These are phyloP conservation scores for Trichosporon sp. DNA, from an alignment of 1,284 basidiomycete species.

Conservation along the genomic window DNA sequence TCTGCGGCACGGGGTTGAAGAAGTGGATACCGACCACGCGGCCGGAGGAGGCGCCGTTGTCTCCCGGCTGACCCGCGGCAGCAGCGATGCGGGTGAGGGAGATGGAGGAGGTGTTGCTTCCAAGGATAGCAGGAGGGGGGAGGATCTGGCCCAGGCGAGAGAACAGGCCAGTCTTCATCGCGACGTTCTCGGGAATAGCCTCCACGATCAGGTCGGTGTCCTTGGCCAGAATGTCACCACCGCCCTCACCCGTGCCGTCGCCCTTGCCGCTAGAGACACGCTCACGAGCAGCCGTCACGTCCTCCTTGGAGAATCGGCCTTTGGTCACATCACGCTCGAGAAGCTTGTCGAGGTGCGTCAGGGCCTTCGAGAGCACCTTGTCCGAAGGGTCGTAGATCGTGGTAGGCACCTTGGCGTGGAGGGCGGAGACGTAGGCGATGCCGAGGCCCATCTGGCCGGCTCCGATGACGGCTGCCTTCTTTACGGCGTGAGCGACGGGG, in stretches of 20 bases:
- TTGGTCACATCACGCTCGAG: conserved; percentile 84
- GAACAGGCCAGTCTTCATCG: conserved; percentile 77
- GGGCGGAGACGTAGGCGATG: conserved; percentile 45
- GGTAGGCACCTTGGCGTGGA: conserved; percentile 36
- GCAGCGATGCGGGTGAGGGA: conserved; percentile 90
- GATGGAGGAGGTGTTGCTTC: conserved; percentile 90
- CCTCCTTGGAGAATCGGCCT: conserved; percentile 62
- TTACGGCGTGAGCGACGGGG: conserved; percentile 17
- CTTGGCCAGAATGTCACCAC: conserved; percentile 51
- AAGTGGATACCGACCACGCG: conserved; percentile 65
- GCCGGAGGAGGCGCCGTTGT: conserved; percentile 27
- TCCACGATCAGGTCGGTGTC: conserved; percentile 88
- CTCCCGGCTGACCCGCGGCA: conserved; percentile 55
- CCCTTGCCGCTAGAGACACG: conserved; percentile 57
- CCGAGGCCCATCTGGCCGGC: conserved; percentile 47
- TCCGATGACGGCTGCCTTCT: conserved; percentile 39
- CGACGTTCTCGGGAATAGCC: conserved; percentile 82
- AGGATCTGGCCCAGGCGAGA: conserved; percentile 62
- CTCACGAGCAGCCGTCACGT: conserved; percentile 67
- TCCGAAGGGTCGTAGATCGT: conserved; percentile 39
- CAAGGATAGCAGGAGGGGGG: conserved; percentile 71
- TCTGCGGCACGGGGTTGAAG: conserved; percentile 92
- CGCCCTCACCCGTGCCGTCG: conserved; percentile 24
- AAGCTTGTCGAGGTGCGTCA: conserved; percentile 57
- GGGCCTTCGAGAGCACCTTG: conserved; percentile 29